Evolutionary conservation across 768 basidiomycete genomes (phyloP).

Genomic region (Sporobolomyces roseus): DNA sequence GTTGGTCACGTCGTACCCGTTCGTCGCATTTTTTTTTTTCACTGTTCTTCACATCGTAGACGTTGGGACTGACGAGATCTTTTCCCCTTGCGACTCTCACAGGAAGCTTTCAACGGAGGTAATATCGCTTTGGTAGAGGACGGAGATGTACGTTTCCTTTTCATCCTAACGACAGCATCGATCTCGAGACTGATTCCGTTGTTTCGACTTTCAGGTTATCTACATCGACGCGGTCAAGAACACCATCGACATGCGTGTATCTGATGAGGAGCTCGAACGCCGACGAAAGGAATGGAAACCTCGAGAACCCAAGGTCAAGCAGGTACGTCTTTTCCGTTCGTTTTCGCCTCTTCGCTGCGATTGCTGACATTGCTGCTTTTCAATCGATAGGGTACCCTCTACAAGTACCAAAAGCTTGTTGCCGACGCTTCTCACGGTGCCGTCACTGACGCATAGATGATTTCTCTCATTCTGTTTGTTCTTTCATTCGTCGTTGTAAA

Average conservation of each 20-base stretch:
- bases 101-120: conserved; percentile 46
- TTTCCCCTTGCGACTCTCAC: background rate
- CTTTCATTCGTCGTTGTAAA: background rate
- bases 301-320: conserved; percentile 74
- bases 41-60: conserved; percentile 69
- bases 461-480: background rate
- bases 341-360: background rate
- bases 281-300: conserved; percentile 72
- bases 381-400: conserved; percentile 47
- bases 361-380: background rate
- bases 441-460: conserved; percentile 70
- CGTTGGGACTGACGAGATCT: background rate
- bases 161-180: background rate
- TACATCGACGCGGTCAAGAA: conserved; percentile 84
- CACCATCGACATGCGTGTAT: conserved; percentile 67
- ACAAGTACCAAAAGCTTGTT: conserved; percentile 83
- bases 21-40: conserved; percentile 71
- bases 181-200: background rate
- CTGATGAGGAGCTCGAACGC: conserved; percentile 70
- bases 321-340: conserved; percentile 43
- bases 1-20: conserved; percentile 97
- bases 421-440: conserved; percentile 89
- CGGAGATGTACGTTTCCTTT: conserved; percentile 43
- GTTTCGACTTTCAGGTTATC: conserved; percentile 54
- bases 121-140: conserved; percentile 47